Percentiles rank a stretch among this genome's conserved stretches.
phyloP scores from a whole-genome alignment of 306 rosid genomes.

The Albizia julibrissin region DNA sequence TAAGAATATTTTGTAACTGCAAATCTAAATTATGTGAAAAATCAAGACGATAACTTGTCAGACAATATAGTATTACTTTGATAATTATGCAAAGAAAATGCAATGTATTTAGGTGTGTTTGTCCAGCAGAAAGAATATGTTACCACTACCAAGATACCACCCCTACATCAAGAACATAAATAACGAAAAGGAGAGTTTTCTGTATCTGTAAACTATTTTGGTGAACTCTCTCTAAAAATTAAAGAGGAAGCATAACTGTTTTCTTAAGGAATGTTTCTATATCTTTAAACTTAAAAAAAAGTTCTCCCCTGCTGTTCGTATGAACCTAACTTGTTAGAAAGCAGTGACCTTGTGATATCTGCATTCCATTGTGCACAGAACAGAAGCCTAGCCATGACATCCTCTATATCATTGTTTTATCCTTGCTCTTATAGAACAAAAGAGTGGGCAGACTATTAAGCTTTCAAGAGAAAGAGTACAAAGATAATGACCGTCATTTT shows the following conservation, averaged over 20 bases:
- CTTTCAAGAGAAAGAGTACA: not conserved
- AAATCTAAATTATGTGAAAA: not conserved
- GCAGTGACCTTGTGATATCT: not conserved
- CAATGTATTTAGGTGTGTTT: not conserved
- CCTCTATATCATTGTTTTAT: not conserved
- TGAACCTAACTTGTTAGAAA: not conserved
- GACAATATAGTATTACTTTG: not conserved
- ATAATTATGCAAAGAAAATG: not conserved
- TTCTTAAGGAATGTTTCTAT: not conserved
- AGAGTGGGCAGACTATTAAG: not conserved
- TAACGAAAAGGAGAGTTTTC: no score
- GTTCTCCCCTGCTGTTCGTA: not conserved
- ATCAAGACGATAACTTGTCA: not conserved
- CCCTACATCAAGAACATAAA: not conserved
- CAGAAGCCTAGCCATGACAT: not conserved
- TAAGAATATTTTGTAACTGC: not conserved
- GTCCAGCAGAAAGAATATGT: not conserved
- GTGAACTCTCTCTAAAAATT: not conserved
- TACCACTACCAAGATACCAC: not conserved
- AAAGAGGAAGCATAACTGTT: not conserved
- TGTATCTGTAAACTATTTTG: not conserved
- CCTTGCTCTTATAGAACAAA: not conserved
- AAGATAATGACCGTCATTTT: not conserved
- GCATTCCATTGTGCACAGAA: not conserved
- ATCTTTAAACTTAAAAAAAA: not conserved